Evolutionary conservation across 192 early-diverging fungal species (phyloP).

Genomic region (Backusella sp.): DNA sequence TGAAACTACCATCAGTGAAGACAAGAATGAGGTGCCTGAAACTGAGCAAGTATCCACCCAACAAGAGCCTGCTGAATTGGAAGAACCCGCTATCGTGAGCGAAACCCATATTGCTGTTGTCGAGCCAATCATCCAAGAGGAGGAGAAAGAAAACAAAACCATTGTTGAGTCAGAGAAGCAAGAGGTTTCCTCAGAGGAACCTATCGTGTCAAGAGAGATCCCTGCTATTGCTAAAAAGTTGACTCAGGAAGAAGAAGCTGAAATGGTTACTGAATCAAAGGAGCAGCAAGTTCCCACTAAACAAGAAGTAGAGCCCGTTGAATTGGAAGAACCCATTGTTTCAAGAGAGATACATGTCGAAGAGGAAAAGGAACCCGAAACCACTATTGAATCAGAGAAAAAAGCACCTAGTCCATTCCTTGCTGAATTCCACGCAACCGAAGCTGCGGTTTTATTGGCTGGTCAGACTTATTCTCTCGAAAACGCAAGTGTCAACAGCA

Average conservation of each 20-base stretch:
- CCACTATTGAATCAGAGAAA: background rate
- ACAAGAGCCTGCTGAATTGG: background rate
- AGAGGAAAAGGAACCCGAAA: background rate
- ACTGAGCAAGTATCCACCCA: background rate
- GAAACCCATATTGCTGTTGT: background rate
- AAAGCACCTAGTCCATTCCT: background rate
- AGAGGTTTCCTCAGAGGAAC: background rate
- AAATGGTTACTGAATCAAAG: background rate
- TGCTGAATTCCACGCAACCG: background rate
- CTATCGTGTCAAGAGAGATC: background rate
- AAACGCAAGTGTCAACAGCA: background rate
- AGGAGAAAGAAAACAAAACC: background rate
- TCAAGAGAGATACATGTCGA: background rate
- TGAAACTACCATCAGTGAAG: background rate
- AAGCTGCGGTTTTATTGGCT: background rate
- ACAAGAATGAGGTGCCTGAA: no score
- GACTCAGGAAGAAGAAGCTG: background rate
- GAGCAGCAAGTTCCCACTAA: background rate
- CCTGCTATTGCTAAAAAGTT: background rate
- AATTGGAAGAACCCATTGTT: background rate
- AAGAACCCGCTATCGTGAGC: no score
- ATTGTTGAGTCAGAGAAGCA: background rate
- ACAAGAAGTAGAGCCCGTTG: background rate
- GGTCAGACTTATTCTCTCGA: background rate
- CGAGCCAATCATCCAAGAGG: background rate